Conservation (phyloP, 2,329 filamentous ascomycete genomes). For the Xylaria sp. region DNA sequence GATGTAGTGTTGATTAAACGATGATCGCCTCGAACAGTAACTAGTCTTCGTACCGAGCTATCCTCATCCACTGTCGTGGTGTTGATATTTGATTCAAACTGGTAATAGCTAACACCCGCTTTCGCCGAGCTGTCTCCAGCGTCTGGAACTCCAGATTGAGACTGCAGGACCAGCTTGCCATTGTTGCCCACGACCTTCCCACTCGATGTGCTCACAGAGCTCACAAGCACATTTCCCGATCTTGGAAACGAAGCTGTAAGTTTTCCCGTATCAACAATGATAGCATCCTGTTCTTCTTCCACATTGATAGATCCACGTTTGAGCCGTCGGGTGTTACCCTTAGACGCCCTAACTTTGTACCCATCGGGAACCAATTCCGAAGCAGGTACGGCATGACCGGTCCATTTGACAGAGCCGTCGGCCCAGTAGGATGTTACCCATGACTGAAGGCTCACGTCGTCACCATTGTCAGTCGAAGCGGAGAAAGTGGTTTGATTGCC, state of each 20-base stretch:
- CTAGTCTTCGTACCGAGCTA: conserved; percentile 57
- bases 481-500: conserved; percentile 54
- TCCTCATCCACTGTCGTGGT: conserved; percentile 61
- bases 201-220: conserved; percentile 53
- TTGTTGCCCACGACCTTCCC: conserved; percentile 58
- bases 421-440: conserved; percentile 70
- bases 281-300: conserved; percentile 42
- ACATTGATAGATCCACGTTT: conserved; percentile 34
- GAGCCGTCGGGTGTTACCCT: not conserved
- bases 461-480: conserved; percentile 44
- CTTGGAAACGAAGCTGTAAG: conserved; percentile 57
- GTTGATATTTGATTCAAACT: conserved; percentile 62
- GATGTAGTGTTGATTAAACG: conserved; percentile 43
- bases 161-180: conserved; percentile 64
- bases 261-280: conserved; percentile 59
- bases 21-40: conserved; percentile 58
- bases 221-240: conserved; percentile 54
- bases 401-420: conserved; percentile 72
- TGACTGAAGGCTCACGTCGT: conserved; percentile 57
- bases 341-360: conserved; percentile 56
- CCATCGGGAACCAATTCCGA: conserved; percentile 54
- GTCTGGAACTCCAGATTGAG: conserved; percentile 60
- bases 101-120: conserved; percentile 54
- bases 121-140: conserved; percentile 53
- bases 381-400: conserved; percentile 64